These are phyloP conservation scores for Quercus tomentella DNA, from an alignment of 331 rosid genomes.

Conservation along the genomic window DNA sequence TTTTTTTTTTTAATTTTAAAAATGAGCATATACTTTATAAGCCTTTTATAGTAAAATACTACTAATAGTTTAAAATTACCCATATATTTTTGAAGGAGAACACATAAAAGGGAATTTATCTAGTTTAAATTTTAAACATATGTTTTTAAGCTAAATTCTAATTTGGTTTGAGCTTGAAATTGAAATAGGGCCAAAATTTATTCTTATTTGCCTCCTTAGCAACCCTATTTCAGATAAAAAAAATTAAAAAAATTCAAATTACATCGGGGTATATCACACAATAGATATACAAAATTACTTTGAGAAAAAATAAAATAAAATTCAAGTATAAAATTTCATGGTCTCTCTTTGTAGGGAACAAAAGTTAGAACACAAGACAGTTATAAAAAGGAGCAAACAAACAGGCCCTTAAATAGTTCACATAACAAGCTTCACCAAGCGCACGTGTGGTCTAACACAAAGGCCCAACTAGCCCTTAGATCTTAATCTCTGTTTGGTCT, in stretches of 20 bases:
- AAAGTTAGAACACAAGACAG: too few species aligned
- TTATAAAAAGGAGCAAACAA: not conserved
- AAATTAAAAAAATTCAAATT: not conserved
- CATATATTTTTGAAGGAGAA: too few species aligned
- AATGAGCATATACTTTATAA: too few species aligned
- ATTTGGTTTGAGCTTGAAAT: not conserved
- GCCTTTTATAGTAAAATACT: too few species aligned
- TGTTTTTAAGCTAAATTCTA: not conserved
- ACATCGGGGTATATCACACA: not conserved
- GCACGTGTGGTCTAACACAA: conserved; percentile 14
- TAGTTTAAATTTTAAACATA: not conserved
- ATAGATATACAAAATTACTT: not conserved
- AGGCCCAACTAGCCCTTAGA: not conserved
- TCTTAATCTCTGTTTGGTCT: conserved; percentile 22
- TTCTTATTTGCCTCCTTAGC: too few species aligned
- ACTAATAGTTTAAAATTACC: too few species aligned
- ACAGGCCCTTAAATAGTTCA: not conserved
- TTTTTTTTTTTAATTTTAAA: too few species aligned
- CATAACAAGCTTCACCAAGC: not conserved
- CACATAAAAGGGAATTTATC: too few species aligned
- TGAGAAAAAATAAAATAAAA: not conserved
- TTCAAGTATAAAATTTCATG: not conserved
- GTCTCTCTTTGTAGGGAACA: too few species aligned
- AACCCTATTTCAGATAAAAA: not conserved
- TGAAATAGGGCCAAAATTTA: not conserved